phyloP scores from a whole-genome alignment of 805 yeast genomes.

The Saccharomycopsis fermentans region DNA sequence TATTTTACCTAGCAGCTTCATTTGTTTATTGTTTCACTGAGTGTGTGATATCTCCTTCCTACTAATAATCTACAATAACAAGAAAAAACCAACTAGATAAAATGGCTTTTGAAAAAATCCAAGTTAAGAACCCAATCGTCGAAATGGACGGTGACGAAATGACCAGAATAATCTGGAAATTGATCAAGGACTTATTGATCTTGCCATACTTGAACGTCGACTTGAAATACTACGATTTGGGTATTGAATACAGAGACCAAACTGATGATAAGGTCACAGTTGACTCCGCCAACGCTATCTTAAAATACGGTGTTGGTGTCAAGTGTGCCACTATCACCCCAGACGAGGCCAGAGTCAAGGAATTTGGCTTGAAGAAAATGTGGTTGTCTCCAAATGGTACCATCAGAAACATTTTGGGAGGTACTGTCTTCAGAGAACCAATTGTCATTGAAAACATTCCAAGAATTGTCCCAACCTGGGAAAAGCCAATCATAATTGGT shows the following conservation, averaged over 20 bases:
- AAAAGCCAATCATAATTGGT: constrained; percentile 73
- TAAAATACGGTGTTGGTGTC: constrained; percentile 67
- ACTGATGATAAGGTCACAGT: constrained; percentile 67
- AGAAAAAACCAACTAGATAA: not conserved
- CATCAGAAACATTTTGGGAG: constrained; percentile 69
- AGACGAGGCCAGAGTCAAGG: constrained; percentile 70
- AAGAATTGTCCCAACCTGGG: constrained; percentile 70
- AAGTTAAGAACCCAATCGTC: constrained; percentile 63
- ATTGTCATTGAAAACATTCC: constrained; percentile 73
- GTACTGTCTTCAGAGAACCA: constrained; percentile 80
- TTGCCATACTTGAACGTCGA: constrained; percentile 64
- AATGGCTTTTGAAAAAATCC: constrained; percentile 35
- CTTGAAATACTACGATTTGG: constrained; percentile 66
- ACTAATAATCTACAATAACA: not conserved
- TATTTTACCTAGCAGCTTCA: no score
- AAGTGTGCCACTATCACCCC: constrained; percentile 85
- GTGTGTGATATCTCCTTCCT: no score
- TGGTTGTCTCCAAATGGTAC: constrained; percentile 85
- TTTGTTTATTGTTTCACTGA: no score
- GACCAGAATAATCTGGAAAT: constrained; percentile 76
- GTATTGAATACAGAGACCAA: constrained; percentile 55
- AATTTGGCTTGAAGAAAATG: constrained; percentile 65
- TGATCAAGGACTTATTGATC: constrained; percentile 58
- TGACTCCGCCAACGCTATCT: constrained; percentile 70
- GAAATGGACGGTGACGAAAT: constrained; percentile 81